Base-by-base conservation (phyloP, 495 filamentous ascomycete species). In the Bombardia bombarda region DNA sequence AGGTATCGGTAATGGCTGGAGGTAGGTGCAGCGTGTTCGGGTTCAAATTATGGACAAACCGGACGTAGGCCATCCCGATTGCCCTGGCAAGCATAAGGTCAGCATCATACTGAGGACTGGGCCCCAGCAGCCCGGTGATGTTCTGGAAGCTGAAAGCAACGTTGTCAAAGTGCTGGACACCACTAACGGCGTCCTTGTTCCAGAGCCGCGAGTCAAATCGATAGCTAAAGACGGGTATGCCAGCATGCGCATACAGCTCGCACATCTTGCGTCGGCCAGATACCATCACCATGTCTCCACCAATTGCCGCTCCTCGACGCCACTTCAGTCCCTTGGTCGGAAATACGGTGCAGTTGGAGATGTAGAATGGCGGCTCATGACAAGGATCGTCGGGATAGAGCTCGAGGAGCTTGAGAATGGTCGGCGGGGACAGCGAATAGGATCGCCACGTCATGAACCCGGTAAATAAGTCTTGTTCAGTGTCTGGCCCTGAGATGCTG, bases 111-210 rank as follows among this genome's bases (percentile, higher is more conserved):
- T 65, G 20, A 32, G 67, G 59, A 71, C 79, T 42, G 62, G 78
- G 50, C 40, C 66, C 65, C 55, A 70, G 50, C 60, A 66, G 44
- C 1, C 74, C 70, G 2, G 63, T 50, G 30, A 72, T 61, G 45
- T 82, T 82, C 58, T 78, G 60, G 53, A 81, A 81, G 21, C 78
- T 78, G 53, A 75, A 78, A 1, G 75, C 55, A 1, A 83, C 77
- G 42, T 82, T 79, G 32, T 69, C 67, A 47, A 81, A 80, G 48
- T 82, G 79, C n/a, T 70, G 69, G 1, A 65, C 70, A 6, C 74
- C 72, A 4, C 52, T 46, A 1, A 60, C 36, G 7, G 49, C 46
- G 2, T 66, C 51, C 0, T 62, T 45, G 39, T 71, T 67, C 23
- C 56, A 63, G 0, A 65, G 55, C 30, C 63, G 62, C 25, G 70